These are phyloP conservation scores for Pestalotiopsis sp. DNA, from an alignment of 2,329 filamentous ascomycete species.

Conservation along the genomic window DNA sequence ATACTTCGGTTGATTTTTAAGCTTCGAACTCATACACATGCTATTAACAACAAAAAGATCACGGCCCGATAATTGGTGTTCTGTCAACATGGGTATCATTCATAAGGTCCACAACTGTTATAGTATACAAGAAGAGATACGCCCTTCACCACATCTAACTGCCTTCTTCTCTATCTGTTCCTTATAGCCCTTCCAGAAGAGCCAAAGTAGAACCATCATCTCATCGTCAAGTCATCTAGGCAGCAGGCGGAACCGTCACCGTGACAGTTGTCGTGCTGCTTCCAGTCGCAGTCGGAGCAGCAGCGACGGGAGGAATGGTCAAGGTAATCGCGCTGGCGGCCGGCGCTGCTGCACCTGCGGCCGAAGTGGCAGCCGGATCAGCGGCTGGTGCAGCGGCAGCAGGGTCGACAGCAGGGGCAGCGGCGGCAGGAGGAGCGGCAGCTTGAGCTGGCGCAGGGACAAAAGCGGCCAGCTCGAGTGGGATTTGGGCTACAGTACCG, in stretches of 20 bases:
- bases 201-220: not conserved
- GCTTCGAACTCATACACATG: no score
- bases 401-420: slow-evolving; percentile 15
- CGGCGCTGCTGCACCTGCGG: not conserved
- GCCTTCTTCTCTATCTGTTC: not conserved
- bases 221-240: not conserved
- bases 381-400: slow-evolving; percentile 11
- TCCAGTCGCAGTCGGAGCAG: not conserved
- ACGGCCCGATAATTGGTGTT: no score
- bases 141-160: not conserved
- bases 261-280: not conserved
- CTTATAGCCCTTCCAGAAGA: not conserved
- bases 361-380: not conserved
- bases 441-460: slow-evolving; percentile 23
- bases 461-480: slow-evolving; percentile 31
- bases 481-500: slow-evolving; percentile 30
- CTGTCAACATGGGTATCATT: not conserved
- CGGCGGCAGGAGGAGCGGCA: slow-evolving; percentile 11
- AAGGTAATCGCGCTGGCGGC: not conserved
- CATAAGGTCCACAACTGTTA: not conserved
- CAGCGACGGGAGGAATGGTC: not conserved
- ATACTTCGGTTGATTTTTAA: no score
- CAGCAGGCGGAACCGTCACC: not conserved
- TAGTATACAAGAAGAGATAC: not conserved
- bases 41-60: no score